These are phyloP conservation scores for Salix koriyanagi DNA, from an alignment of 345 rosid species.

Conservation along the genomic window DNA sequence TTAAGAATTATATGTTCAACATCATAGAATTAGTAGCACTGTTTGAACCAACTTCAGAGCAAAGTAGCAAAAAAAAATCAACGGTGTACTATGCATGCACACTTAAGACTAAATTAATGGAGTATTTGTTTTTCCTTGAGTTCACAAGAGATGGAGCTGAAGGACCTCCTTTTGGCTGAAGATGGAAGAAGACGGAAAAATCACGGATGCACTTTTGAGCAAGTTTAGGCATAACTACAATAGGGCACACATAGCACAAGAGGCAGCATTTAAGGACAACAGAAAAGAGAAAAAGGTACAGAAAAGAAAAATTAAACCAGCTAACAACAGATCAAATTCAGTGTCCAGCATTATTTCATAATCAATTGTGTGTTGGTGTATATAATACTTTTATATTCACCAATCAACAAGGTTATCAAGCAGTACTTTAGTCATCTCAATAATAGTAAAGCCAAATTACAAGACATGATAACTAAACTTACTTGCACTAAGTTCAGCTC, in stretches of 20 bases:
- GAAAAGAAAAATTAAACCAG: neutral
- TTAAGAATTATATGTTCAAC: neutral
- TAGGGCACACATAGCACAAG: neutral
- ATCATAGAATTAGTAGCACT: neutral
- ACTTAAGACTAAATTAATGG: neutral
- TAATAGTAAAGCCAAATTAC: neutral
- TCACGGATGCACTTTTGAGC: neutral
- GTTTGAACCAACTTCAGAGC: neutral
- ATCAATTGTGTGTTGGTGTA: neutral
- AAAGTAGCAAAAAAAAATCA: neutral
- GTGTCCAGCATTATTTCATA: neutral
- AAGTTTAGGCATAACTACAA: neutral
- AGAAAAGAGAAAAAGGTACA: neutral
- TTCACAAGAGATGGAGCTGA: neutral
- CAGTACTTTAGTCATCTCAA: neutral
- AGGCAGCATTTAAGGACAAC: neutral
- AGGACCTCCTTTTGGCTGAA: neutral
- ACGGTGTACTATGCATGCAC: neutral
- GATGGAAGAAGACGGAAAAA: neutral
- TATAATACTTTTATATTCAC: neutral
- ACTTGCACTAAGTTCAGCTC: constrained; percentile 93
- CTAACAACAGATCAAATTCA: neutral
- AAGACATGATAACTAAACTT: constrained; percentile 18
- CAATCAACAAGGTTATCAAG: neutral
- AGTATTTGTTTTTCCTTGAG: neutral